A percentile compares a stretch with the other conserved stretches of the same genome.
phyloP scores from a whole-genome alignment of 106 monocot species.

The Phalaenopsis equestris region DNA sequence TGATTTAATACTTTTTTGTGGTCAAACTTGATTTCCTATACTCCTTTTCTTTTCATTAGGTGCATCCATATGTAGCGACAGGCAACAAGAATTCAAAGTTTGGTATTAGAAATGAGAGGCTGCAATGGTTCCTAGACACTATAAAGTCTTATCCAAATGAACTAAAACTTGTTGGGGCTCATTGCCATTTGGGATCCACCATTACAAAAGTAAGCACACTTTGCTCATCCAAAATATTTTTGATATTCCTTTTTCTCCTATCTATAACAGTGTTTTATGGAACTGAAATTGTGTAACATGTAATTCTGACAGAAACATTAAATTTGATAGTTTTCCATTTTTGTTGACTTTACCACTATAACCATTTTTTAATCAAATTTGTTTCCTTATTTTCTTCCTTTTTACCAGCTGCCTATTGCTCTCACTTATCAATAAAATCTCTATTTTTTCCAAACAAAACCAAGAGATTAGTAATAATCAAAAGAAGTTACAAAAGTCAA shows the following conservation, averaged over 20 bases:
- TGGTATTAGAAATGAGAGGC: slow-evolving; percentile 91
- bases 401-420: neutral
- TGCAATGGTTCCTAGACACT: slow-evolving; percentile 90
- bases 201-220: slow-evolving; percentile 66
- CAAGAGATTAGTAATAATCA: too few species aligned
- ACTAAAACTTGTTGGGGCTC: slow-evolving; percentile 85
- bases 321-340: neutral
- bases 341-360: neutral
- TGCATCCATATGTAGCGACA: slow-evolving; percentile 98
- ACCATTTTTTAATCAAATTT: neutral
- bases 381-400: neutral
- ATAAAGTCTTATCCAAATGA: slow-evolving; percentile 73
- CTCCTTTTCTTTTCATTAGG: slow-evolving; percentile 23
- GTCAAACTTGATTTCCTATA: neutral
- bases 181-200: slow-evolving; percentile 94
- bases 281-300: neutral
- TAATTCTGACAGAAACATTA: neutral
- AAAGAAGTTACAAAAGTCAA: too few species aligned
- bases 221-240: neutral
- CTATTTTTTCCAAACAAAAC: neutral
- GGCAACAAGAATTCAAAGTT: slow-evolving; percentile 98
- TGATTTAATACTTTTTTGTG: neutral
- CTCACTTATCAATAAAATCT: neutral
- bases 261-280: neutral
- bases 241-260: neutral